Base-by-base conservation (phyloP, 176 grass and related monocot species). In the Rhynchospora tenuis region DNA sequence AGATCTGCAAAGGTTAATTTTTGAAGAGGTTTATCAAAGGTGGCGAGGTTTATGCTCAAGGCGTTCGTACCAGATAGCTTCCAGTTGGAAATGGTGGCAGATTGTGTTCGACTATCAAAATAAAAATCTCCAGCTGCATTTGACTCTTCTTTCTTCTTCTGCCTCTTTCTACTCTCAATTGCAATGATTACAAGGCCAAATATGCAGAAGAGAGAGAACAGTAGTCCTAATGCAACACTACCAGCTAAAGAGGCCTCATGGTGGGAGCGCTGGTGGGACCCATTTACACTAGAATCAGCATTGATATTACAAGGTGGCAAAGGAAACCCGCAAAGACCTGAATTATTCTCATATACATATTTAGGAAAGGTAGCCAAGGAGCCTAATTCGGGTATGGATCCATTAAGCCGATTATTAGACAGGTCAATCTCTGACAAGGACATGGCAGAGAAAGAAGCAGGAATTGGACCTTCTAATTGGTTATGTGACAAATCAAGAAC, bases 401-500 rank as follows among this genome's bases (percentile, higher is more conserved):
- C 94, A 75, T 97, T 97, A 42, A 97, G 90, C 81, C 81, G 75
- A 52, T 97, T 97, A 27, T 92, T 97, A 16, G 94, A 94, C 54
- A 97, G 84, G 60, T 97, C 86, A 80, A 97, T 92, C 87, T 97
- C 90, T 0, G 94, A 94, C 78, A 97, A 88, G 23, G 92, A 90
- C 51, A 97, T 62, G 6, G 80, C 24, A 0, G 92, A 92, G 92
- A 97, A 97, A 14, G 94, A 92, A 20, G 61, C 58, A 11, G 94
- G 94, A 46, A 97, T 97, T 11, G 90, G 59, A 42, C 94, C 94
- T 78, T 94, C 88, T 75, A 97, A 83, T 43, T 84, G 72, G 82
- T 97, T 97, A 51, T 97, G 85, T 0, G 94, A 94, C 60, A 97
- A 86, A 83, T 97, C 92, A 64, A 97, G 85, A n/a, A 97, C 92